These are phyloP conservation scores for Aspergillus pseudonomiae DNA, from an alignment of 2,329 filamentous ascomycete genomes.

Conservation along the genomic window DNA sequence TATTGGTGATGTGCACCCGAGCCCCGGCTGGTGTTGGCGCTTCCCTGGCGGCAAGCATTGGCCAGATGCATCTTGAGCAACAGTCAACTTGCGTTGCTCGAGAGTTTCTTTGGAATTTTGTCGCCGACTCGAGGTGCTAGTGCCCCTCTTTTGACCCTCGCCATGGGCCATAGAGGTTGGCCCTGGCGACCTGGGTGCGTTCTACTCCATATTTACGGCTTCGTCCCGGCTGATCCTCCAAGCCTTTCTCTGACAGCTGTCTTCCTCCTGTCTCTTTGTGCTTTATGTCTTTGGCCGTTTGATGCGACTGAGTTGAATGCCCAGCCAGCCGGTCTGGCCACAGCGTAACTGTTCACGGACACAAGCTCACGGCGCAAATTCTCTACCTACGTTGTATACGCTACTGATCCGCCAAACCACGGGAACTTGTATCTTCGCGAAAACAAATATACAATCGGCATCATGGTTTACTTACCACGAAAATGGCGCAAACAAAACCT, in stretches of 20 bases:
- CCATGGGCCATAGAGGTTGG: conserved; percentile 25
- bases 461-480: conserved; percentile 53
- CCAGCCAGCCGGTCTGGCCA: conserved; percentile 44
- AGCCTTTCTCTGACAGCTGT: conserved; percentile 12
- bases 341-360: conserved; percentile 9
- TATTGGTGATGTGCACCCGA: conserved; percentile 33
- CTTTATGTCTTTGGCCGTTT: conserved; percentile 11
- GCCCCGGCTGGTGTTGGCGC: conserved; percentile 34
- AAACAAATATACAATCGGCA: conserved; percentile 16
- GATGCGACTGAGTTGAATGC: conserved; percentile 35
- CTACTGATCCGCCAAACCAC: not conserved
- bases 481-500: conserved; percentile 57
- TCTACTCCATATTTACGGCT: conserved; percentile 34
- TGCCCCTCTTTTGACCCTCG: conserved; percentile 32
- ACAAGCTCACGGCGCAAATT: conserved; percentile 1
- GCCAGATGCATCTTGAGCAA: conserved; percentile 38
- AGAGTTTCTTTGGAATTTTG: conserved; percentile 22
- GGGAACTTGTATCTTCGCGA: not conserved
- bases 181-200: conserved; percentile 6
- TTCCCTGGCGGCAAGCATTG: conserved; percentile 38
- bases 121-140: conserved; percentile 21
- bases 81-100: conserved; percentile 26
- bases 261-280: conserved; percentile 19
- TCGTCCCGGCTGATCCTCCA: conserved; percentile 28
- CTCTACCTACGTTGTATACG: not conserved